Conservation (phyloP, 1,139 yeast species). For the Geotrichum aggregatum region DNA sequence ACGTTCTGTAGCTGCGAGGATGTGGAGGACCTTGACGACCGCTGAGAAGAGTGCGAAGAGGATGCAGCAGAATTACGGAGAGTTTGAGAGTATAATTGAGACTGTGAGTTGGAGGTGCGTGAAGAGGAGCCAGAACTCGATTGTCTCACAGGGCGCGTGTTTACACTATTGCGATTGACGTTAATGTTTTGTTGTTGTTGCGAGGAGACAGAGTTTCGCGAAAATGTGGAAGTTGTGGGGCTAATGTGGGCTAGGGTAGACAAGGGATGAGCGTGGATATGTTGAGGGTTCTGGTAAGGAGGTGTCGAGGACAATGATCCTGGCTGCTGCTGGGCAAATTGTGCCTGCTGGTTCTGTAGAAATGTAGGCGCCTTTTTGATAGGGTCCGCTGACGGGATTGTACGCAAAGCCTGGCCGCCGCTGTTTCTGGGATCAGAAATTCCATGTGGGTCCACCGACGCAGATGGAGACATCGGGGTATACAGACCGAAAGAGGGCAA, state of each 20-base stretch:
- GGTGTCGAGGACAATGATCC: no score
- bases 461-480: not conserved
- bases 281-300: no score
- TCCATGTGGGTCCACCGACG: not conserved
- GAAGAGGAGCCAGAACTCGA: not conserved
- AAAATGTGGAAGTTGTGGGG: not conserved
- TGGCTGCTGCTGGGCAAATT: not conserved
- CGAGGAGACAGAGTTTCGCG: conserved; percentile 7
- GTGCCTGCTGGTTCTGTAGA: not conserved
- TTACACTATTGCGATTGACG: not conserved
- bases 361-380: not conserved
- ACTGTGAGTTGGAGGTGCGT: no score
- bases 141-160: not conserved
- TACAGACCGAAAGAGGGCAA: conserved; percentile 21
- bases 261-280: not conserved
- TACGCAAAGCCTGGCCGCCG: not conserved
- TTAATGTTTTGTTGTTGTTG: not conserved
- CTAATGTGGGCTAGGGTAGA: conserved; percentile 1
- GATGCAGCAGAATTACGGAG: conserved; percentile 1
- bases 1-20: not conserved
- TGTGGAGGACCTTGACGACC: conserved; percentile 9
- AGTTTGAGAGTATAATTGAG: not conserved
- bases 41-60: not conserved
- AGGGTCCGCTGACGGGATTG: not conserved
- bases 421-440: not conserved